Conservation (phyloP, 176 grass and related monocot species). For the Triticum dicoccoides region DNA sequence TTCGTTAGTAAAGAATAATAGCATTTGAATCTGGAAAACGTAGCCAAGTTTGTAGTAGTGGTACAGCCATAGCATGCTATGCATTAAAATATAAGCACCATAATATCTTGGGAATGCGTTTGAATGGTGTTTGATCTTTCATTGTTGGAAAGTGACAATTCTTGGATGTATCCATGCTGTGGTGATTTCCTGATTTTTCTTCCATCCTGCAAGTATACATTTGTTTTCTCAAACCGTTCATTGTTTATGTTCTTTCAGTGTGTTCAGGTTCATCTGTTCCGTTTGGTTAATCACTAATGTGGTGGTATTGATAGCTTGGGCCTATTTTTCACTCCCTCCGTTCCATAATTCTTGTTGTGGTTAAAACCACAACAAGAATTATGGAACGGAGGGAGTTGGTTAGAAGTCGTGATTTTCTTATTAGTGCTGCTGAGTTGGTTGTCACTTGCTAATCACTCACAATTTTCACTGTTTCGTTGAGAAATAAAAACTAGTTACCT, state of each 20-base stretch:
- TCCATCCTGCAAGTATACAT: slow-evolving; percentile 21
- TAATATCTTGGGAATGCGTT: background rate
- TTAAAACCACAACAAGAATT: no score
- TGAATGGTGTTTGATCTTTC: background rate
- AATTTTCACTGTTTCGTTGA: background rate
- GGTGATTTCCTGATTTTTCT: slow-evolving; percentile 24
- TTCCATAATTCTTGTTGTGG: no score
- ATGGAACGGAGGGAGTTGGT: background rate
- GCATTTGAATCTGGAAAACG: background rate
- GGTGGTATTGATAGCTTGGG: background rate
- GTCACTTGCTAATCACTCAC: background rate
- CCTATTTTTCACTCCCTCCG: background rate
- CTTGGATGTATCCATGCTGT: background rate
- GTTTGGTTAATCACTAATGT: background rate
- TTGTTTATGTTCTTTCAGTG: background rate
- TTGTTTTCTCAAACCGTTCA: background rate
- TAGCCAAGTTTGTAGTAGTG: background rate
- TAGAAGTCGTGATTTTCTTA: slow-evolving; percentile 7
- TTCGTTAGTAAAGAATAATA: slow-evolving; percentile 14
- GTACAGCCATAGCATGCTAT: background rate
- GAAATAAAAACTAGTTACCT: background rate
- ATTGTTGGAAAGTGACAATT: slow-evolving; percentile 9
- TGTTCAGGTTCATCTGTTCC: background rate
- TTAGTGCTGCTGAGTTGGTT: background rate
- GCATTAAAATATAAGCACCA: background rate